Base-by-base conservation (phyloP, 352 stramenopile species). In the Globisporangium uncinulatum region DNA sequence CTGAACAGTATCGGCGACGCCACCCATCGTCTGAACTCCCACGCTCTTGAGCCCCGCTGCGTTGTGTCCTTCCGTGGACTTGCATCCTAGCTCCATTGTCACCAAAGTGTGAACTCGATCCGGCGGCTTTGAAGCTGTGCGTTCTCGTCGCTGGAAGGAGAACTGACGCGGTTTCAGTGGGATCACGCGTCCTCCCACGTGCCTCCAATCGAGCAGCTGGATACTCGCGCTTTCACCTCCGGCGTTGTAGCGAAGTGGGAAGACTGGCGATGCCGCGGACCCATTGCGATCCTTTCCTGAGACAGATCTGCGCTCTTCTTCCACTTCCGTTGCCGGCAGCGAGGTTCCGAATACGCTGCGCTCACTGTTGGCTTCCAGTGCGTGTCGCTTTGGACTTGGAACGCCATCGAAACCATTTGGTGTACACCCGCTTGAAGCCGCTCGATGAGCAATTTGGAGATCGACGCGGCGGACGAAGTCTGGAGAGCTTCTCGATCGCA, bases 131-230 rank as follows among this genome's bases (percentile, higher is more conserved):
- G n/a, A 1, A 17, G 19, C 17, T 19, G 9, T 44, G n/a, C 20
- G 14, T 20, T 34, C 15, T 17, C 39, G 36, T 8, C 49, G 17
- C 37, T 59, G 51, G 24, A 64, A 64, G 11, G 37, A n/a, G 21
- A 64, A 64, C 15, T 59, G 58, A 21, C 24, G 42, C 0, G 36
- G 7, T 17, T 64, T 58, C 10, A 64, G 29, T 6, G 51, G n/a
- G 14, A 51, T 53, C 11, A 36, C 11, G 2, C 29, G 39, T 5
- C 29, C 34, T 4, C n/a, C 21, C 0, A 17, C 42, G 19, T 10
- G 43, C 32, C 14, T 45, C 5, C 29, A n/a, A 11, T 19, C 20
- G 32, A 64, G 21, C 20, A 64, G 19, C 36, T 64, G 56, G n/a
- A 64, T 54, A 10, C 11, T 47, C 9, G 36, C 36, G 14, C 20